phyloP scores from a whole-genome alignment of 305 asterid species.

The Coffea humblotiana region DNA sequence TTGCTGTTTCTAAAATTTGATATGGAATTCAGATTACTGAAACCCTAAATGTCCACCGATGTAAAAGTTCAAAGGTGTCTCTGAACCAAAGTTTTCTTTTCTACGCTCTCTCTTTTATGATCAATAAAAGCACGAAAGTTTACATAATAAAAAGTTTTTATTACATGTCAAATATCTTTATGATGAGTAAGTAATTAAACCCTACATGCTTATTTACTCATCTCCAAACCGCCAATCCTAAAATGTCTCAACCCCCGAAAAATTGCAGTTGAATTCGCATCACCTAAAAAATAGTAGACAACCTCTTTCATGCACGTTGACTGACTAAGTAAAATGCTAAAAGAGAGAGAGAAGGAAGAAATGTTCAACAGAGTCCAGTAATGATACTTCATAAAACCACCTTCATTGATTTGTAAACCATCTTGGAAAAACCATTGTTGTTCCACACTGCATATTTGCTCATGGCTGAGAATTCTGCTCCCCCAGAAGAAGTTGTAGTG shows the following conservation, averaged over 20 bases:
- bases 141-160: too few relatives aligned
- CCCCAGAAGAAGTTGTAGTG: conserved; percentile 14
- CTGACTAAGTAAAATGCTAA: neutral
- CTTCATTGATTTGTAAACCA: neutral
- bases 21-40: too few relatives aligned
- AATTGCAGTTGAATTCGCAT: neutral
- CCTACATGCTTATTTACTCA: too few relatives aligned
- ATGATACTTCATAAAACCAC: neutral
- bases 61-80: too few relatives aligned
- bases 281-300: neutral
- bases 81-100: too few relatives aligned
- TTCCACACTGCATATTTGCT: neutral
- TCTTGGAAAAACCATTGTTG: neutral
- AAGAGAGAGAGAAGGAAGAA: neutral
- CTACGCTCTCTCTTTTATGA: too few relatives aligned
- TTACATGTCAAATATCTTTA: too few relatives aligned
- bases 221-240: neutral
- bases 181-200: too few relatives aligned
- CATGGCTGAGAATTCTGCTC: conserved; percentile 29
- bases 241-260: too few relatives aligned
- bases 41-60: too few relatives aligned
- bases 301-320: neutral
- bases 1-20: too few relatives aligned
- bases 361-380: neutral
- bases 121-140: too few relatives aligned